Evolutionary conservation across 108 stramenopile species (phyloP).

Genomic region (Nannochloropsis oceanica): DNA sequence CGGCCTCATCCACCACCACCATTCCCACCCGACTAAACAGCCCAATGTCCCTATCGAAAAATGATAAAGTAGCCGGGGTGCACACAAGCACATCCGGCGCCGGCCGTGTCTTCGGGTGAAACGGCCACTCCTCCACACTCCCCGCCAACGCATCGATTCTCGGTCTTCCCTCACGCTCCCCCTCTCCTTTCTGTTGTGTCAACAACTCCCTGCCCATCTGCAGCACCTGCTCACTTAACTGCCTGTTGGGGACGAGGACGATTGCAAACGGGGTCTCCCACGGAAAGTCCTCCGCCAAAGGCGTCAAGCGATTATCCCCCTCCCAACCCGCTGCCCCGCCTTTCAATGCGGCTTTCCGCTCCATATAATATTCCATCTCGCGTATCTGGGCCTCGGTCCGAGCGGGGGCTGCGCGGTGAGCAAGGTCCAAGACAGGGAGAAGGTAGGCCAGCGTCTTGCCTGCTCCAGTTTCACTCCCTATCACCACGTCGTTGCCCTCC

Average conservation of each 20-base stretch:
- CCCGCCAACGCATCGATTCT: conserved; percentile 2
- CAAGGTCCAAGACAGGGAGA: conserved; percentile 46
- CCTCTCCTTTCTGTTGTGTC: neutral
- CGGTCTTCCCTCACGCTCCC: neutral
- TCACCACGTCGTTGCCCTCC: conserved; percentile 44
- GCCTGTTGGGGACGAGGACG: conserved; percentile 37
- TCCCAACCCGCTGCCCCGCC: neutral
- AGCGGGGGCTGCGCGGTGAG: neutral
- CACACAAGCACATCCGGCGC: conserved; percentile 33
- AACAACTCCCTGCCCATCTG: neutral
- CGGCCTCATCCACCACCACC: conserved; percentile 83
- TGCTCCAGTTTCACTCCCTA: conserved; percentile 82
- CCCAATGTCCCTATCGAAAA: conserved; percentile 26
- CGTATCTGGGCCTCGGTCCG: neutral
- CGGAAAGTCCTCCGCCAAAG: neutral
- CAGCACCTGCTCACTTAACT: conserved; percentile 26
- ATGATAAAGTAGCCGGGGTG: conserved; percentile 28
- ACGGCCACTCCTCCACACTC: conserved; percentile 26
- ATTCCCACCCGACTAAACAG: conserved; percentile 62
- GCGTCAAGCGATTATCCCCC: neutral
- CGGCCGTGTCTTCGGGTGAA: neutral
- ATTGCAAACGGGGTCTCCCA: neutral
- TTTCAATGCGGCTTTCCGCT: neutral
- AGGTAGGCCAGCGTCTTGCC: conserved; percentile 94
- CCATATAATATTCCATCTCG: neutral